Conservation (phyloP, 2,329 filamentous ascomycete species). For the Anthostomella pinea region DNA sequence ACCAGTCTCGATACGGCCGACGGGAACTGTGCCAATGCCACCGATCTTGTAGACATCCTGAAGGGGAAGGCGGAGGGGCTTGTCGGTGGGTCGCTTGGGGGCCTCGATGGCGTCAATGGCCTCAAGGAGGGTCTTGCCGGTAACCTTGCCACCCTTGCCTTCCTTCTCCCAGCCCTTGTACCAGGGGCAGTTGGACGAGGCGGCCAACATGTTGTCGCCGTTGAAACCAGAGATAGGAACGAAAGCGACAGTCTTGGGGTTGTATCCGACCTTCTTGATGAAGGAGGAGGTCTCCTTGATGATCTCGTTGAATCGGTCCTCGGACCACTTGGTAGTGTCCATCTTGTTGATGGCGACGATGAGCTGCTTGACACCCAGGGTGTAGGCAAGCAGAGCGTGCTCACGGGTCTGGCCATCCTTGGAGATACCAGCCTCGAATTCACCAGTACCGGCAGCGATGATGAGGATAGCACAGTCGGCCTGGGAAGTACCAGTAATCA, state of each 20-base stretch:
- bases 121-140: constrained; percentile 97
- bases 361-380: constrained; percentile 99
- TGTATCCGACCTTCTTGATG: constrained; percentile 99
- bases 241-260: constrained; percentile 98
- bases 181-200: constrained; percentile 94
- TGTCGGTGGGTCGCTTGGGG: constrained; percentile 91
- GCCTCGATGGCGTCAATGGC: constrained; percentile 96
- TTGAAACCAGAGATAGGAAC: constrained; percentile 99
- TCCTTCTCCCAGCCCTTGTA: constrained; percentile 99
- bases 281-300: constrained; percentile 99
- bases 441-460: constrained; percentile 99
- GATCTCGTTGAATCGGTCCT: constrained; percentile 96
- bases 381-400: constrained; percentile 99
- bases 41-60: constrained; percentile 99
- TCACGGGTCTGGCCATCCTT: constrained; percentile 99
- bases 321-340: constrained; percentile 98
- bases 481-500: constrained; percentile 99
- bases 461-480: constrained; percentile 99
- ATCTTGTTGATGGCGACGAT: constrained; percentile 99
- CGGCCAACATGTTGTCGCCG: constrained; percentile 98
- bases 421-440: constrained; percentile 99
- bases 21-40: constrained; percentile 99
- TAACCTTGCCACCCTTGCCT: constrained; percentile 74
- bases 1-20: constrained; percentile 99
- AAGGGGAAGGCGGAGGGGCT: constrained; percentile 99